These are phyloP conservation scores for Globisporangium alternatum DNA, from an alignment of 352 stramenopile species.

Conservation along the genomic window DNA sequence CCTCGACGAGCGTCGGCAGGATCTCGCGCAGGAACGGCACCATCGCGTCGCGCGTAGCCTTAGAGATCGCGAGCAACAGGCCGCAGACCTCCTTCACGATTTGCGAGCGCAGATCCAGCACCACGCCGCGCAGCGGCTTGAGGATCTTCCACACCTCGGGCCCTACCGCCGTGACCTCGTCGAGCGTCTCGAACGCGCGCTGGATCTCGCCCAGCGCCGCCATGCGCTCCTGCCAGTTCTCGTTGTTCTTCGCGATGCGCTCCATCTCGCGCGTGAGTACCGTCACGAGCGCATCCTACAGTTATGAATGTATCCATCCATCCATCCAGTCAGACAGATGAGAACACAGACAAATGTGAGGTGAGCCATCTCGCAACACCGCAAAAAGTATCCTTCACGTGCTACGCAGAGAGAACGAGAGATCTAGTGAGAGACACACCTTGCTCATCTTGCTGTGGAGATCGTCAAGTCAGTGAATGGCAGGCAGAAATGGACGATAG, in stretches of 20 bases:
- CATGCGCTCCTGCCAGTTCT: constrained; percentile 84
- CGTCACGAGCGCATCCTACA: constrained; percentile 33
- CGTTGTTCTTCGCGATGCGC: constrained; percentile 63
- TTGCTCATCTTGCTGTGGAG: constrained; percentile 2
- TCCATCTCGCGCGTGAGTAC: constrained; percentile 68
- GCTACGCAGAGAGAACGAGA: neutral
- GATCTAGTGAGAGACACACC: neutral
- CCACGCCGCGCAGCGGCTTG: constrained; percentile 65
- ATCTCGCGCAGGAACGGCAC: constrained; percentile 72
- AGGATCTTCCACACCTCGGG: constrained; percentile 70
- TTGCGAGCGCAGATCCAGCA: constrained; percentile 80
- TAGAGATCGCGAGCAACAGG: constrained; percentile 57
- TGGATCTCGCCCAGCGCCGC: constrained; percentile 62
- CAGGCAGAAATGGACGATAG: neutral
- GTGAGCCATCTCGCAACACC: neutral
- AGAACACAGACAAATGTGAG: neutral
- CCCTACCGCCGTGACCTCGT: constrained; percentile 37
- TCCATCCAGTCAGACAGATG: neutral
- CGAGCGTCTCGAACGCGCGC: constrained; percentile 59
- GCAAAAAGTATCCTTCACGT: constrained; percentile 8
- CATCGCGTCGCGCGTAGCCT: constrained; percentile 73
- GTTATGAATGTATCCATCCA: neutral
- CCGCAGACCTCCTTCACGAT: constrained; percentile 84
- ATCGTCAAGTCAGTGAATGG: neutral
- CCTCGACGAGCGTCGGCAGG: constrained; percentile 69